These are phyloP conservation scores for Trichomonascus vanleenenianus DNA, from an alignment of 805 yeast genomes.

Conservation along the genomic window DNA sequence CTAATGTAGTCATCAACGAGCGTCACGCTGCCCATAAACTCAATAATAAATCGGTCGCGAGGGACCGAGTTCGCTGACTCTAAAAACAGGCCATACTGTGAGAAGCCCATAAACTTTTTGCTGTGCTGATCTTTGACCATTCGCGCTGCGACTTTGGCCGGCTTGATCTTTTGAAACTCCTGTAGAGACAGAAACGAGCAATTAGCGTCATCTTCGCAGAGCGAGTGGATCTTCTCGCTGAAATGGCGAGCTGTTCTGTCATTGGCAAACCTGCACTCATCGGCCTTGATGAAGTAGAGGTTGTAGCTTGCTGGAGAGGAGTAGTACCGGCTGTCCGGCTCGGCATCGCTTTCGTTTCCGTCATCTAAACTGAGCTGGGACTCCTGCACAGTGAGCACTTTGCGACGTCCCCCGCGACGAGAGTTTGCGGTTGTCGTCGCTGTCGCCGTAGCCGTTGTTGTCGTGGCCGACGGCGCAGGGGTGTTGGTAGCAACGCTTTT, in stretches of 20 bases:
- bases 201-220: conserved; percentile 9
- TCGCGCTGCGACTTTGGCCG: conserved; percentile 6
- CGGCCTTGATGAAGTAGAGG: conserved; percentile 10
- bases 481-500: neutral
- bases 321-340: conserved; percentile 6
- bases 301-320: conserved; percentile 7
- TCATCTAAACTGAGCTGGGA: neutral
- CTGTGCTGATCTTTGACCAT: conserved; percentile 22
- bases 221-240: conserved; percentile 7
- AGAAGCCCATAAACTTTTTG: conserved; percentile 50
- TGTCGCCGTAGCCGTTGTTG: neutral
- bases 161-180: conserved; percentile 17
- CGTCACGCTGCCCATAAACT: conserved; percentile 68
- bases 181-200: conserved; percentile 20
- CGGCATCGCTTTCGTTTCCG: conserved; percentile 9
- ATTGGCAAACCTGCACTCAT: conserved; percentile 3
- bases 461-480: neutral
- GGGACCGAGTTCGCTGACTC: conserved; percentile 30
- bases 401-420: conserved; percentile 1
- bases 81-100: conserved; percentile 56
- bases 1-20: conserved; percentile 53
- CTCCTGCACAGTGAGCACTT: conserved; percentile 7
- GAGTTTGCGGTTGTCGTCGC: neutral
- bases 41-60: conserved; percentile 45
- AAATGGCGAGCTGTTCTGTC: conserved; percentile 4